Evolutionary conservation across 2,329 filamentous ascomycete species (phyloP), one percentile per base, ranked within the genome.

Genomic region (Dactylellina sp.): DNA sequence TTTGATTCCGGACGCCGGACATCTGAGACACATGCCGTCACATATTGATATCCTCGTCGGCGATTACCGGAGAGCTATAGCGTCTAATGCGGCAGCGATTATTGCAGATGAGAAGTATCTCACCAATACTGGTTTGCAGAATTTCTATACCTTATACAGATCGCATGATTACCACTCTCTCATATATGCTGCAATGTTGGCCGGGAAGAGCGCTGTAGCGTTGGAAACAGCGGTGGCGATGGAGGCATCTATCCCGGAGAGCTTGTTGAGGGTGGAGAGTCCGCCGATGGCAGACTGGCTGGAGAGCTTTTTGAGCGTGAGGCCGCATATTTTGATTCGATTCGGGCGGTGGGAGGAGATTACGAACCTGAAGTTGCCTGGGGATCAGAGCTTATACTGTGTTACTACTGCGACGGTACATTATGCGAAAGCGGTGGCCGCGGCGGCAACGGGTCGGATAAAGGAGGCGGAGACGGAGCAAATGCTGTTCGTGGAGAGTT

Each of bases 261-360:
- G 85, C 0, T 80, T 93, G 1, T 82, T 93, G 0, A 85, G 86
- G 0, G 83, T 91, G 2, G 79, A 88, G 75, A 88, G 86, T 0
- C 89, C 89, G 0, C 89, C 89, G 0, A 92, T 93, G 90, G 89
- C 90, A 0, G 89, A 93, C 80, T 93, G 89, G 87, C 82, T 93
- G 0, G 91, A 93, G 80, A 86, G 86, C 0, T 92, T 92, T 76
- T 80, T 90, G 2, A 85, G 86, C 0, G 87, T 91, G 79, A 85
- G 88, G 2, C 82, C 89, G 1, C 91, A 94, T 79, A 88, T 89
- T 0, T 82, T 91, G 14, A 84, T 94, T 47, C 87, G 91, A 0
- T 94, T 93, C 76, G 91, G 91, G 0, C 83, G 82, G 14, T 93
- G 91, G 91, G 78, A 87, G 0, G 88, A 91, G 0, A 83, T 93